Base-by-base conservation (phyloP, 2,329 filamentous ascomycete genomes). In the Teratosphaeria nubilosa region DNA sequence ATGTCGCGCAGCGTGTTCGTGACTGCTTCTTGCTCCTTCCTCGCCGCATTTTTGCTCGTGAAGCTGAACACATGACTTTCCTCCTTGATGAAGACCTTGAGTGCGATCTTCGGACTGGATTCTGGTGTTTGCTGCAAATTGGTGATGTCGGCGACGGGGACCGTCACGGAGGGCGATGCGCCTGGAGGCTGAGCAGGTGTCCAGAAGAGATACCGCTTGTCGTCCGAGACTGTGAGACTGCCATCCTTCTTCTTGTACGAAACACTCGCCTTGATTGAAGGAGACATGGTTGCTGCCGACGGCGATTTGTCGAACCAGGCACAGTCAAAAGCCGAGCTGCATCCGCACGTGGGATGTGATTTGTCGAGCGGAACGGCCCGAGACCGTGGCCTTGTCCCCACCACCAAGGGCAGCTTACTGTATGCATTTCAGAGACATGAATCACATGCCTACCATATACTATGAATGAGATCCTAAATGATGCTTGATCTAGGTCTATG, bases 171-270 rank as follows among this genome's bases (percentile, higher is more conserved):
- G 3, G 88, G 81, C 56, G 84, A 78, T 2, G 85, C 82, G 57
- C 79, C 80, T 22, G 78, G 75, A 34, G 82, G 80, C 52, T 81
- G 80, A 56, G 83, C 79, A 10, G 90, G 88, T 32, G 85, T 89
- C 92, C 92, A 99, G 72, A 84, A 86, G 61, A 97, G 83, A 41
- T 81, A 84, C 68, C 82, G 83, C 68, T 84, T 80, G 73, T 96
- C 90, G 58, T 81, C 77, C 16, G 88, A 85, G 66, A 97, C 79
- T 27, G 84, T 83, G 68, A 99, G 77, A 60, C 83, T 83, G 71
- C 94, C 94, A 78, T 97, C 89, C 75, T 95, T 94, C 79, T 97
- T 99, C 77, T 96, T 97, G 81, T 94, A 97, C 59, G 86, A 79
- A 13, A 79, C 73, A 1, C 77, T 77, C 25, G 72, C 73, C 31